These are phyloP conservation scores for Microbotryum saponariae DNA, from an alignment of 1,284 basidiomycete genomes.

Conservation along the genomic window DNA sequence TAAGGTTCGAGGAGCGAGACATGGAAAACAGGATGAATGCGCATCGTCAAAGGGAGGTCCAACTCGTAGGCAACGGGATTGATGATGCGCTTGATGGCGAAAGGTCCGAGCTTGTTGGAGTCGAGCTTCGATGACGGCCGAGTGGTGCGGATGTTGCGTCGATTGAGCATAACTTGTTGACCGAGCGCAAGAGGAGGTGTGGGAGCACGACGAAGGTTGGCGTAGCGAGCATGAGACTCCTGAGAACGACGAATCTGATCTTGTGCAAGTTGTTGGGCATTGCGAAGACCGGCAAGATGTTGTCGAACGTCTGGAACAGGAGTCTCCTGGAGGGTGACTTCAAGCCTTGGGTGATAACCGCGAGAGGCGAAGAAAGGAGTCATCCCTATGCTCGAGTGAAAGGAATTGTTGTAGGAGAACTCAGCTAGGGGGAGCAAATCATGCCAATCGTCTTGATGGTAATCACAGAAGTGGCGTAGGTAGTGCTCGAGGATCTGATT, in stretches of 20 bases:
- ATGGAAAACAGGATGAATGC: constrained; percentile 13
- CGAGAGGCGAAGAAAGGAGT: constrained; percentile 26
- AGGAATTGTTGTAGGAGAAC: constrained; percentile 35
- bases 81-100: constrained; percentile 3
- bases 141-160: constrained; percentile 18
- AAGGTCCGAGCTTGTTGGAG: constrained; percentile 12
- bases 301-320: too few species aligned
- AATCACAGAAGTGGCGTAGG: constrained; percentile 24
- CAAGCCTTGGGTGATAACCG: constrained; percentile 1
- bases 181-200: too few species aligned
- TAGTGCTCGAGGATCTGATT: constrained; percentile 47
- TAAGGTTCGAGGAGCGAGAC: constrained; percentile 15
- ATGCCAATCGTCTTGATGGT: constrained; percentile 32
- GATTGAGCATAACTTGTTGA: constrained; percentile 28
- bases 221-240: too few species aligned
- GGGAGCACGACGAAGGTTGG: too few species aligned
- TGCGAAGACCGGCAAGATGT: too few species aligned
- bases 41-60: constrained; percentile 7
- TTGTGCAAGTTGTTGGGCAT: too few species aligned
- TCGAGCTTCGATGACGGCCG: constrained; percentile 13
- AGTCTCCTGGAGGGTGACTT: too few species aligned
- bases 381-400: constrained; percentile 28
- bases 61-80: constrained; percentile 7
- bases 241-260: too few species aligned
- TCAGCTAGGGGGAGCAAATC: constrained; percentile 32